Conservation (phyloP, 352 stramenopile genomes). For the Globisporangium paddicum region DNA sequence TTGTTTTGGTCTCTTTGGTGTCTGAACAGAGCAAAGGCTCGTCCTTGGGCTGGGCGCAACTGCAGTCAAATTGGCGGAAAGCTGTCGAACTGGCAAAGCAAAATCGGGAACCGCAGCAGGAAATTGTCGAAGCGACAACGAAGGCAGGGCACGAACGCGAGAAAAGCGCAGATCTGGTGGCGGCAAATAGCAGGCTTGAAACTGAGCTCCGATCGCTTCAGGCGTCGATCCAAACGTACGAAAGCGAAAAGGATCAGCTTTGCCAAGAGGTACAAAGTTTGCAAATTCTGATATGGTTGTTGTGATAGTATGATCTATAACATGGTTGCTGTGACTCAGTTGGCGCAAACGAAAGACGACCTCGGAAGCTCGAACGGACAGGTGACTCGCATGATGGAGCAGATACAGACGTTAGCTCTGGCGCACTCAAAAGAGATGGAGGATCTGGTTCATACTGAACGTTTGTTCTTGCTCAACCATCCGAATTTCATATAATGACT, state of each 20-base stretch:
- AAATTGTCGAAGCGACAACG: neutral
- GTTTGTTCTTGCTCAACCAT: no score
- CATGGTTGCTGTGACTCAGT: neutral
- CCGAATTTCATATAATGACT: neutral
- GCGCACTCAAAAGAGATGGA: constrained; percentile 3
- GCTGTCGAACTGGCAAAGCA: constrained; percentile 10
- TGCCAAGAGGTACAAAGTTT: constrained; percentile 1
- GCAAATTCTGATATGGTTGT: neutral
- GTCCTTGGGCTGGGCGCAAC: constrained; percentile 9
- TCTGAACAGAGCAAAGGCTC: constrained; percentile 13
- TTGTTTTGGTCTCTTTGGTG: no score
- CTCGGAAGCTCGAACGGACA: neutral
- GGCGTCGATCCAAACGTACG: neutral
- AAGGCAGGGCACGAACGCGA: neutral
- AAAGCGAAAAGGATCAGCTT: constrained; percentile 7
- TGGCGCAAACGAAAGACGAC: neutral
- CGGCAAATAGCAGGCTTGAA: constrained; percentile 10
- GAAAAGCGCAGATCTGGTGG: constrained; percentile 7
- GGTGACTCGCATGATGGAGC: neutral
- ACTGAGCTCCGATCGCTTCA: constrained; percentile 14
- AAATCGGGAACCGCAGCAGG: neutral
- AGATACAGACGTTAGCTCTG: neutral
- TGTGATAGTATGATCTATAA: neutral
- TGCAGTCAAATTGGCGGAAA: constrained; percentile 17
- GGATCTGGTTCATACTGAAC: neutral